Evolutionary conservation across 805 yeast genomes (phyloP).

Genomic region (Clavispora asparagi): DNA sequence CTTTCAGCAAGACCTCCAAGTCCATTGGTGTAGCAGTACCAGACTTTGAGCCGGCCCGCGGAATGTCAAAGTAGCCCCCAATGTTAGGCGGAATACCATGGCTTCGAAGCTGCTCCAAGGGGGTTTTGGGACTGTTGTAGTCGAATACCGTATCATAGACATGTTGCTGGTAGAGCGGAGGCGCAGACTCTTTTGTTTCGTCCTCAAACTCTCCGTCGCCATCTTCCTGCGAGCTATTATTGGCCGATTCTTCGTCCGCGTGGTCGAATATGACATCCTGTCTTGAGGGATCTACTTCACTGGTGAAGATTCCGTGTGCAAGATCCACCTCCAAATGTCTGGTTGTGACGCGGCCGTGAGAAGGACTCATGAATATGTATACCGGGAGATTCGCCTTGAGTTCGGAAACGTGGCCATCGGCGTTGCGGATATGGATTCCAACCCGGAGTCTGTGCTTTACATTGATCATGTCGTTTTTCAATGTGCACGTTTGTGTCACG

Average conservation of each 20-base stretch:
- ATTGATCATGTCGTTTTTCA: conserved; percentile 35
- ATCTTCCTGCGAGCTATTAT: conserved; percentile 9
- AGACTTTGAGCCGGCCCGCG: conserved; percentile 9
- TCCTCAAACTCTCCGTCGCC: conserved; percentile 18
- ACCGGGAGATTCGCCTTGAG: conserved; percentile 50
- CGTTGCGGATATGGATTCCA: conserved; percentile 40
- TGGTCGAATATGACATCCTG: conserved; percentile 28
- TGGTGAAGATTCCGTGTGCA: conserved; percentile 19
- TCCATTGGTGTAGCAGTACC: conserved; percentile 17
- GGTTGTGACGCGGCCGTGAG: conserved; percentile 33
- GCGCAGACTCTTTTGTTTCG: conserved; percentile 31
- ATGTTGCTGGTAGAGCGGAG: conserved; percentile 40
- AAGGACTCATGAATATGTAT: conserved; percentile 36
- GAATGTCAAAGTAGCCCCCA: conserved; percentile 31
- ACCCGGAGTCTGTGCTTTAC: conserved; percentile 44
- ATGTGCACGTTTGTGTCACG: conserved; percentile 40
- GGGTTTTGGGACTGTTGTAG: conserved; percentile 28
- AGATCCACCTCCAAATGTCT: conserved; percentile 28
- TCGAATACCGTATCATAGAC: conserved; percentile 35
- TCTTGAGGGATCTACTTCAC: conserved; percentile 11
- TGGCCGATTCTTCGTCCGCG: conserved; percentile 13
- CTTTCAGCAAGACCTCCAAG: conserved; percentile 20
- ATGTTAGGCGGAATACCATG: conserved; percentile 14
- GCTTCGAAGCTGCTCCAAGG: conserved; percentile 30
- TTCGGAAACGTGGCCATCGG: conserved; percentile 48